Percentiles rank a stretch among this genome's conserved stretches.
phyloP scores from a whole-genome alignment of 371 early-diverging fungal species.

The Rhizomucor miehei region DNA sequence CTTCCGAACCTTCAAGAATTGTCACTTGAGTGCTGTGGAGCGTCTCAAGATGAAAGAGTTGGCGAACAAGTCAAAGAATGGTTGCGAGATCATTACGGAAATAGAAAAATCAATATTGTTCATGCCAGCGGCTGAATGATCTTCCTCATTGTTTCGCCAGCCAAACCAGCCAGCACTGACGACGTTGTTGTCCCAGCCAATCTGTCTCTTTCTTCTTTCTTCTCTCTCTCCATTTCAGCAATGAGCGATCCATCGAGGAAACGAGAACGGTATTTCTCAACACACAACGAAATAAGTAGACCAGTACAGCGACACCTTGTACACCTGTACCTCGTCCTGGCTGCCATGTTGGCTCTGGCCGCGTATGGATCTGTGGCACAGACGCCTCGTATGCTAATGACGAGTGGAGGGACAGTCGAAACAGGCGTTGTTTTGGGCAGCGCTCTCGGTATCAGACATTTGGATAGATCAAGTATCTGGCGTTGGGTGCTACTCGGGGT shows the following conservation, averaged over 20 bases:
- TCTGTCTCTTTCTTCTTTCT: no score
- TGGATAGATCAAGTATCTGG: slow-evolving; percentile 14
- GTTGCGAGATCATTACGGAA: neutral
- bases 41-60: neutral
- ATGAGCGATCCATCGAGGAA: neutral
- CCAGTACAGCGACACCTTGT: slow-evolving; percentile 46
- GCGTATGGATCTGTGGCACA: slow-evolving; percentile 30
- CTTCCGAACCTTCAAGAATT: neutral
- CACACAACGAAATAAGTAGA: slow-evolving; percentile 25
- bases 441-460: slow-evolving; percentile 22
- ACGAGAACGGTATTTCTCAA: slow-evolving; percentile 8
- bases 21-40: neutral
- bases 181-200: no score
- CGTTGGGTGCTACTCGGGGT: slow-evolving; percentile 35
- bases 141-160: no score
- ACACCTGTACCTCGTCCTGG: slow-evolving; percentile 48
- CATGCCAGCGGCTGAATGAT: no score
- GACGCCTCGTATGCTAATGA: slow-evolving; percentile 8
- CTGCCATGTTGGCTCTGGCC: slow-evolving; percentile 49
- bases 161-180: no score
- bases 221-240: no score
- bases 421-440: slow-evolving; percentile 22
- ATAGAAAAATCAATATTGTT: no score
- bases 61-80: neutral
- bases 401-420: slow-evolving; percentile 13